Base-by-base conservation (phyloP, 2,329 filamentous ascomycete genomes). In the Pseudogymnoascus sp. region DNA sequence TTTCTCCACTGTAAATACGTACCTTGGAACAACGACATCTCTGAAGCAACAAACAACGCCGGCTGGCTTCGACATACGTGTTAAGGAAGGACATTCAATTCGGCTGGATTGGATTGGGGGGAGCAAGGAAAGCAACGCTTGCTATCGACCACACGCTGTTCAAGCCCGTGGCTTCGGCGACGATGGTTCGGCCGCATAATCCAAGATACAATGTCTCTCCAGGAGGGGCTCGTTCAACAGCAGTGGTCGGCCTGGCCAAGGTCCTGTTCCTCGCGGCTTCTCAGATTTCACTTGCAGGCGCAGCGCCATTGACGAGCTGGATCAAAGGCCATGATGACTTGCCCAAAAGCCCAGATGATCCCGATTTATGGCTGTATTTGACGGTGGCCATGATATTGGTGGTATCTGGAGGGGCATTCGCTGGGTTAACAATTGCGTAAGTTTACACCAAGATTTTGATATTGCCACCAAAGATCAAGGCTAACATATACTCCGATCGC, bases 381-480 rank as follows among this genome's bases (percentile, higher is more conserved):
- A 79, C 86, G 61, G 80, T 91, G 30, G 95, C 93, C 15, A 82
- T 90, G 63, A 8, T 37, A 11, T 57, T 67, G 20, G 63, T 67
- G 47, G 37, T 97, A 62, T 81, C 89, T 1, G 93, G 93, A 63
- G 93, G 93, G 62, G 89, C 90, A 43, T 97, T 97, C 75, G 93
- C 93, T 6, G 93, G 93, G 28, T 76, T 97, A 72, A 97, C 93
- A 35, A 90, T 93, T 70, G 89, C 89, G 81, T 87, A 77, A 70
- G 83, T 78, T 57, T 28, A 11, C 47, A 33, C 9, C 5, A 22
- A 53, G 47, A 9, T 50, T 50, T 8, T 35, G 14, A 33, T 14
- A 33, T 15, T 35, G 15, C 18, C 15, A 8, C n/a, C n/a, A 53
- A 12, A 35, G 47, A 18, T 11, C 28, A 15, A 35, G 11, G 7